These are phyloP conservation scores for Sugiyamaella valdiviana DNA, from an alignment of 805 yeast genomes.

Conservation along the genomic window DNA sequence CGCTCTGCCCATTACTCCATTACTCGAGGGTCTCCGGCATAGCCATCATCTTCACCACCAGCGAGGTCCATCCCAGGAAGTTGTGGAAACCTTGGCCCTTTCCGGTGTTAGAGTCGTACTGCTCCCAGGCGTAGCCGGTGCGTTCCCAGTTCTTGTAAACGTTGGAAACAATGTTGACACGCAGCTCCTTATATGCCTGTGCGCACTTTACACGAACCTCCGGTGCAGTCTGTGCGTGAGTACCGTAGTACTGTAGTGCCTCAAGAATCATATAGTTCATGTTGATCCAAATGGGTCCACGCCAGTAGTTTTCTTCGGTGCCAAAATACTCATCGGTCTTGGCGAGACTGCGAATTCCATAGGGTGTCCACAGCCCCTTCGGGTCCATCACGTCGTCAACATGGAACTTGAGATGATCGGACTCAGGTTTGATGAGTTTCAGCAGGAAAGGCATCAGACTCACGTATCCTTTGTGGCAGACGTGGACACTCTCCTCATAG, in stretches of 20 bases:
- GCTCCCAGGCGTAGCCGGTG: conserved; percentile 87
- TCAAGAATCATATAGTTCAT: conserved; percentile 80
- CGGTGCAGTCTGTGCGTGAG: conserved; percentile 29
- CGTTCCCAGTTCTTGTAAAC: conserved; percentile 60
- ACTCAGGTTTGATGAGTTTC: conserved; percentile 45
- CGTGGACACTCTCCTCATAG: conserved; percentile 55
- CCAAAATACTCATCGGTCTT: conserved; percentile 59
- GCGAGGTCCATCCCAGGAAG: conserved; percentile 91
- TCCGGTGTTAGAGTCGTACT: conserved; percentile 75
- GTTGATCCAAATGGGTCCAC: conserved; percentile 90
- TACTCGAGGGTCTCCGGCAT: conserved; percentile 53
- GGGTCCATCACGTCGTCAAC: conserved; percentile 61
- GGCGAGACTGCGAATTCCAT: conserved; percentile 77
- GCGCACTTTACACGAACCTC: conserved; percentile 37
- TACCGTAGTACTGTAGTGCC: conserved; percentile 52
- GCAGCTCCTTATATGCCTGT: conserved; percentile 50
- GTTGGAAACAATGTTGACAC: conserved; percentile 62
- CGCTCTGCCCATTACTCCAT: conserved; percentile 7
- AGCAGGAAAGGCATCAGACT: conserved; percentile 79
- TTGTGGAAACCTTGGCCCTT: conserved; percentile 74
- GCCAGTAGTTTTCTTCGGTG: conserved; percentile 88
- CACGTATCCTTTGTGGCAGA: conserved; percentile 88
- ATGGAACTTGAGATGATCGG: conserved; percentile 44
- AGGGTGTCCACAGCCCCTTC: conserved; percentile 66
- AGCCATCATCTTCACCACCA: conserved; percentile 72